These are phyloP conservation scores for Colletotrichum sp. DNA, from an alignment of 2,329 filamentous ascomycete species.

Conservation along the genomic window DNA sequence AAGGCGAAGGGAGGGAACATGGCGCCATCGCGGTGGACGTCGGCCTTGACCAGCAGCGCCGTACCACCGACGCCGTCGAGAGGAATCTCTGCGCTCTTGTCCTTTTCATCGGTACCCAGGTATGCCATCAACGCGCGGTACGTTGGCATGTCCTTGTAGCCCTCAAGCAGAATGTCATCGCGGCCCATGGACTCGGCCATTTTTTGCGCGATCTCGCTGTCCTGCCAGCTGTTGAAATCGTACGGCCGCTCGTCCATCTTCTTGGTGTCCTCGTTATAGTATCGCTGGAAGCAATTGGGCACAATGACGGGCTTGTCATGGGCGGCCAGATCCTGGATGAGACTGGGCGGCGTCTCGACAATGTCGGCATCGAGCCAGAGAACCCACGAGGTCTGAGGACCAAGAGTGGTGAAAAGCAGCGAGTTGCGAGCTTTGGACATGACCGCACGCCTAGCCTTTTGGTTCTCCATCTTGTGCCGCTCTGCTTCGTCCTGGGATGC, in stretches of 20 bases:
- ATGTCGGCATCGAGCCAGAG: conserved; percentile 95
- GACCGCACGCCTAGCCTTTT: conserved; percentile 82
- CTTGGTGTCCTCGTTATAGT: conserved; percentile 71
- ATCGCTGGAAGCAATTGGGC: conserved; percentile 95
- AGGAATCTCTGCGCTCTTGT: conserved; percentile 68
- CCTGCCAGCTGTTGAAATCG: conserved; percentile 98
- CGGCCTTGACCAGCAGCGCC: conserved; percentile 90
- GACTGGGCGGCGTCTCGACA: conserved; percentile 79
- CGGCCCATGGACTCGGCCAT: conserved; percentile 81
- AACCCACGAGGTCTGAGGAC: conserved; percentile 92
- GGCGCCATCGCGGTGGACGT: conserved; percentile 94
- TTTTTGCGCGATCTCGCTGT: conserved; percentile 79
- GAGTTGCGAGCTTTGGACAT: conserved; percentile 96
- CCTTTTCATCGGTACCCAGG: conserved; percentile 65
- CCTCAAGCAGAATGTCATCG: conserved; percentile 92
- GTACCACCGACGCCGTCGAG: conserved; percentile 95
- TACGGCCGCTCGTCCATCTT: conserved; percentile 81
- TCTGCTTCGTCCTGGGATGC: conserved; percentile 84
- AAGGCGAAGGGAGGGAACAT: conserved; percentile 99
- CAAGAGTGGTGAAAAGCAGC: conserved; percentile 91
- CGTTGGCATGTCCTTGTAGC: conserved; percentile 91
- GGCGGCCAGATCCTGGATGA: conserved; percentile 90
- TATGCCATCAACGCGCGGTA: conserved; percentile 92
- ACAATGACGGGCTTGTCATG: conserved; percentile 93
- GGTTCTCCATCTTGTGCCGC: conserved; percentile 89